A percentile compares a stretch with the other conserved stretches of the same genome.
Conservation (phyloP, 2,329 filamentous ascomycete species). For the Arthrobotrys sphaeroides region DNA sequence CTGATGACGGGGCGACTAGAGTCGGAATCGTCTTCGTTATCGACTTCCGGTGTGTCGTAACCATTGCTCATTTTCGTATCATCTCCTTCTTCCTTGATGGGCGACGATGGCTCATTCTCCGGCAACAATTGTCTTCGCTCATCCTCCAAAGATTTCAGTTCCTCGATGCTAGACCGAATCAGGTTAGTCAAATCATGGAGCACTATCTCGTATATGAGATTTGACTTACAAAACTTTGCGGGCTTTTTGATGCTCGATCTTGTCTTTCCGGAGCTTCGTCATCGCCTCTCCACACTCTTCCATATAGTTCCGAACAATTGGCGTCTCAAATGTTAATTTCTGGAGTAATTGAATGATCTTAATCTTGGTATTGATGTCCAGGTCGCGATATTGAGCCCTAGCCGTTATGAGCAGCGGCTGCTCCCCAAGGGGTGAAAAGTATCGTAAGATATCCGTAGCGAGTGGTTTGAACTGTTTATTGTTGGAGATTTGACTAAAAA, state of each 20-base stretch:
- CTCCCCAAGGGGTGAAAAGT: conserved; percentile 80
- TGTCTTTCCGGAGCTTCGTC: conserved; percentile 93
- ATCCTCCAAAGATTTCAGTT: conserved; percentile 75
- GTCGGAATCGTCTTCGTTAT: conserved; percentile 73
- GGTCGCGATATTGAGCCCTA: conserved; percentile 73
- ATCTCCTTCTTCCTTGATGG: conserved; percentile 70
- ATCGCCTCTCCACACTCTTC: conserved; percentile 92
- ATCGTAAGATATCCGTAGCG: conserved; percentile 80
- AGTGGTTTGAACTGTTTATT: conserved; percentile 73
- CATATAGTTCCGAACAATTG: conserved; percentile 85
- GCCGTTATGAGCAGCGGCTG: conserved; percentile 81
- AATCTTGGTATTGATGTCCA: conserved; percentile 85
- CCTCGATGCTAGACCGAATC: conserved; percentile 70
- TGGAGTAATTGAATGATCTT: conserved; percentile 84
- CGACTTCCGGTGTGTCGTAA: conserved; percentile 60
- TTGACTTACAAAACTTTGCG: conserved; percentile 70
- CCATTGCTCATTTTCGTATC: conserved; percentile 65
- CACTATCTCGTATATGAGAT: background rate
- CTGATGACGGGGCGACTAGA: conserved; percentile 69
- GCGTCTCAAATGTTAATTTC: conserved; percentile 85
- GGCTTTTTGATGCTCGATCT: conserved; percentile 88
- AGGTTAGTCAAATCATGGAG: conserved; percentile 26
- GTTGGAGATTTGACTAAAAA: conserved; percentile 84
- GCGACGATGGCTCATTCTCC: conserved; percentile 75
- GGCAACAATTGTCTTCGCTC: conserved; percentile 77